Evolutionary conservation across 2,329 filamentous ascomycete species (phyloP).

Genomic region (Beauveria australis): DNA sequence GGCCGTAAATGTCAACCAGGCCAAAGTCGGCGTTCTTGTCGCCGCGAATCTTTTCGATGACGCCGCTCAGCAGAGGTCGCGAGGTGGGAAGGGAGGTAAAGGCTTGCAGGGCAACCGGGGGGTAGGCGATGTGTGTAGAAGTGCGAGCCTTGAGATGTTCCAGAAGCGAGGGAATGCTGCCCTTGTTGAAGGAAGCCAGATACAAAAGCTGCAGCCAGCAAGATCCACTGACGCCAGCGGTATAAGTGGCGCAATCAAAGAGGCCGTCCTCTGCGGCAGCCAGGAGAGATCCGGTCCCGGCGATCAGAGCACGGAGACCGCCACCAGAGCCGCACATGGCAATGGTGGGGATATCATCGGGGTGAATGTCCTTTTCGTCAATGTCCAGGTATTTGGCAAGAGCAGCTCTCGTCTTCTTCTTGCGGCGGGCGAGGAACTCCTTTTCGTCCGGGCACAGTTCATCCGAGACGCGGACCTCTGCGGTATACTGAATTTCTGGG

Average conservation of each 20-base stretch:
- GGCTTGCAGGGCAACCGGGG: conserved; percentile 71
- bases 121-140: conserved; percentile 85
- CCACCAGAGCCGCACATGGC: conserved; percentile 93
- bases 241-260: conserved; percentile 92
- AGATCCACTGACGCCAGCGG: conserved; percentile 87
- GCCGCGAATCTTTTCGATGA: conserved; percentile 87
- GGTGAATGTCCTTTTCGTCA: conserved; percentile 72
- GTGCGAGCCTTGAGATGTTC: conserved; percentile 81
- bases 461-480: conserved; percentile 71
- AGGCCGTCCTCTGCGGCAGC: conserved; percentile 79
- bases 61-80: conserved; percentile 77
- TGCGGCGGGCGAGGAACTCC: conserved; percentile 61
- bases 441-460: conserved; percentile 79
- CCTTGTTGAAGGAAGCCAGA: conserved; percentile 60
- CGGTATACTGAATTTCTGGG: conserved; percentile 78
- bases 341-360: conserved; percentile 86
- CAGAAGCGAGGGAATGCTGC: conserved; percentile 61
- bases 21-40: conserved; percentile 66
- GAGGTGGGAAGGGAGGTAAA: conserved; percentile 87
- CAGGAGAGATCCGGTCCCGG: conserved; percentile 79
- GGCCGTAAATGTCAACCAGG: conserved; percentile 85
- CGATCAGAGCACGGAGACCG: conserved; percentile 80
- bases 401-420: conserved; percentile 59
- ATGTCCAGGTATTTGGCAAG: conserved; percentile 77
- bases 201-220: conserved; percentile 92